Evolutionary conservation across 2,329 filamentous ascomycete species (phyloP), one percentile per base, ranked within the genome.

Genomic region (Fonsecaea multimorphosa): DNA sequence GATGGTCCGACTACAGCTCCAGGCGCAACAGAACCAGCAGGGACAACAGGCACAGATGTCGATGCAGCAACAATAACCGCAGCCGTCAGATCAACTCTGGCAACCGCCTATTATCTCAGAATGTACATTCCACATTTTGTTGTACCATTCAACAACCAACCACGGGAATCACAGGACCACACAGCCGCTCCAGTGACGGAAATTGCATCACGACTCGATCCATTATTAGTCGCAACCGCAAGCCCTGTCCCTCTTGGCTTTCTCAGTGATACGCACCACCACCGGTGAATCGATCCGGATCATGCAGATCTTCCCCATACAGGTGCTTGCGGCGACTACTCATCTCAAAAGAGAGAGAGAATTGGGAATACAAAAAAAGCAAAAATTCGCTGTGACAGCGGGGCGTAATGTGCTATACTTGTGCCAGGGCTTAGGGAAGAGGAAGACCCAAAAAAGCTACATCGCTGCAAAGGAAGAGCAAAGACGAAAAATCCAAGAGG

Each of bases 1-100:
- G 34, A 68, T 68, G 66, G 66, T 68, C 22, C 64, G 64, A 32
- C 54, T 66, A 7, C 64, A 66, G 46, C 59, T 66, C 14, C 64
- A 66, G 22, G 51, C 53, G 34, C 64, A 66, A 38, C 52, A 51
- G 38, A 40, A 40, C 38, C 38, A 40, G 22, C 44, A 49, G 44
- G 44, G 16, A 3, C 44, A 49, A 14, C 44, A 49, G 44, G 19
- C 44, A 24, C 44, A 49, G 44, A 49, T 49, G 44, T 49, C 19
- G 44, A 49, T 49, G 44, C 44, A 24, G 44, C 44, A 49, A 12
- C 44, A 22, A 49, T 49, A 24, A 49, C 5, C 3, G 38, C 44
- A 24, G 19, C 24, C 27, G 16, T 22, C 52, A 54, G 12, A 54
- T 32, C 32, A 7, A 54, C 32, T 22, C 27, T 32, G 27, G 3